A percentile compares a stretch with the other conserved stretches of the same genome.
phyloP scores from a whole-genome alignment of 2,329 filamentous ascomycete species.

The Microcyclosporella mali region DNA sequence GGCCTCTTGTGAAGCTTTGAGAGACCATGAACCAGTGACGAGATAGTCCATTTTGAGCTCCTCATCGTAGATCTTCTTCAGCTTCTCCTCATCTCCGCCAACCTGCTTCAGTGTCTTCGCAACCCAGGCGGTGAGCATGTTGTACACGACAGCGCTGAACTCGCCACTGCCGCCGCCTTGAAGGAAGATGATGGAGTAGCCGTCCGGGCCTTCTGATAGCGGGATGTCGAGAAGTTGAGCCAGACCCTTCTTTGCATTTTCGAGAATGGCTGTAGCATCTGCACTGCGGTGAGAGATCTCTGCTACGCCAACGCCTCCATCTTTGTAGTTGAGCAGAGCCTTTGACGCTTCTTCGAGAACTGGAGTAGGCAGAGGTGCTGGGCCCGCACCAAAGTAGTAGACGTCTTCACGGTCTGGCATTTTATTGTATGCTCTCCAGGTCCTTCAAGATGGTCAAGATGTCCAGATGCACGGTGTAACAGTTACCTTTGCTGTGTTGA shows the following conservation, averaged over 20 bases:
- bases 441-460: too few species aligned
- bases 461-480: too few species aligned
- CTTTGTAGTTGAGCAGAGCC: constrained; percentile 74
- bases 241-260: constrained; percentile 69
- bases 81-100: constrained; percentile 51
- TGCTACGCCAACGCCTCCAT: constrained; percentile 75
- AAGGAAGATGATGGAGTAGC: constrained; percentile 85
- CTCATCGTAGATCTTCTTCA: constrained; percentile 57
- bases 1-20: constrained; percentile 83
- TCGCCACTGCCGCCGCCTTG: constrained; percentile 79
- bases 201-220: constrained; percentile 67
- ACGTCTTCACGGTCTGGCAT: constrained; percentile 72
- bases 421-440: too few species aligned
- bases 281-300: constrained; percentile 86
- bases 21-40: constrained; percentile 83
- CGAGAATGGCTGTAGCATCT: constrained; percentile 71
- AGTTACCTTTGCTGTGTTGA: too few species aligned
- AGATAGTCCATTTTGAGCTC: constrained; percentile 82
- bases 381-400: constrained; percentile 84
- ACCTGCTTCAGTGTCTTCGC: constrained; percentile 45
- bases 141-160: constrained; percentile 79
- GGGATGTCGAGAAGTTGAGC: constrained; percentile 72
- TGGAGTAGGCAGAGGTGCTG: constrained; percentile 73
- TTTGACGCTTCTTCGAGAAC: constrained; percentile 71
- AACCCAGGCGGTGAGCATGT: constrained; percentile 78